Evolutionary conservation across 2,329 filamentous ascomycete species (phyloP).

Genomic region (Zymoseptoria ardabiliae): DNA sequence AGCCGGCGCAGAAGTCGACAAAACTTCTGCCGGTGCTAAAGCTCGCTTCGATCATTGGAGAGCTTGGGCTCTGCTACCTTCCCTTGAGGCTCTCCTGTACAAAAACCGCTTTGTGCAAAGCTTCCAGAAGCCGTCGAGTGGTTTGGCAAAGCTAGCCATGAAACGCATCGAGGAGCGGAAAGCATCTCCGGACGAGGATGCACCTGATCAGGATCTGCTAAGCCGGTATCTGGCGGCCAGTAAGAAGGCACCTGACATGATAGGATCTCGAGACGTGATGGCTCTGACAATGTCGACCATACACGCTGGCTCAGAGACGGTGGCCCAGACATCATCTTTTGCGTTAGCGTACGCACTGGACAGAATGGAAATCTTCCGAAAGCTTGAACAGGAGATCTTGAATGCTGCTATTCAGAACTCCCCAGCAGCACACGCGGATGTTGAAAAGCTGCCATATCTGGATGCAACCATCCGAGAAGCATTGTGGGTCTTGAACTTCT

Average conservation of each 20-base stretch:
- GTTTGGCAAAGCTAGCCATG: constrained; percentile 3
- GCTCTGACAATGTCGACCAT: constrained; percentile 10
- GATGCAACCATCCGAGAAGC: constrained; percentile 7
- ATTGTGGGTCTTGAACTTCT: constrained; percentile 8
- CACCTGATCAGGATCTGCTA: not conserved
- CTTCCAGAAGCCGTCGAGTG: not conserved
- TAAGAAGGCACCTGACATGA: constrained; percentile 6
- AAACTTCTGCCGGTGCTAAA: constrained; percentile 1
- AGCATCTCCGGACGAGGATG: not conserved
- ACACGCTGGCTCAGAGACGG: constrained; percentile 10
- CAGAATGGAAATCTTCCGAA: not conserved
- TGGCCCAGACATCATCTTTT: constrained; percentile 1
- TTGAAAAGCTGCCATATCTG: constrained; percentile 10
- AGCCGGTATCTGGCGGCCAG: constrained; percentile 7
- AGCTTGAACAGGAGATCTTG: constrained; percentile 4
- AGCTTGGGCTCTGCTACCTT: constrained; percentile 5
- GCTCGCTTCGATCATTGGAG: constrained; percentile 9
- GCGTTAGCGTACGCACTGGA: not conserved
- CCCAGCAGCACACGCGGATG: constrained; percentile 3
- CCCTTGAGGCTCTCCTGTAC: constrained; percentile 6
- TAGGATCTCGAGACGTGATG: constrained; percentile 5
- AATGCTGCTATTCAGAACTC: not conserved
- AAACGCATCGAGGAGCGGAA: constrained; percentile 2
- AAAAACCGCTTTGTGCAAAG: constrained; percentile 6
- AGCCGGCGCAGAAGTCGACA: constrained; percentile 6